These are phyloP conservation scores for Pyricularia pennisetigena DNA, from an alignment of 2,329 filamentous ascomycete genomes.

Conservation along the genomic window DNA sequence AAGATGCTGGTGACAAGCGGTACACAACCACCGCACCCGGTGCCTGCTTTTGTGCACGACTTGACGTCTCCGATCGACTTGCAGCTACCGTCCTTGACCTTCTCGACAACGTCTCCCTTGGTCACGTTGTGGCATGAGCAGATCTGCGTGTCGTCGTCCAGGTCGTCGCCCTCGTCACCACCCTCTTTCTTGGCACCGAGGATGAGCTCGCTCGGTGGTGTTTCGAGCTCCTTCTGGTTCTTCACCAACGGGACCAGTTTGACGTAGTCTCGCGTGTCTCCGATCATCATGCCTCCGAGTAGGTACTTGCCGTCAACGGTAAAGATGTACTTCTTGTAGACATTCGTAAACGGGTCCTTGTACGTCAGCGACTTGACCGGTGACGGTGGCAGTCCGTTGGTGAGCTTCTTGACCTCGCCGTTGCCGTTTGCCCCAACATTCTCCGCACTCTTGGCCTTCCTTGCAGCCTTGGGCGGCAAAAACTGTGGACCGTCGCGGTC, in stretches of 20 bases:
- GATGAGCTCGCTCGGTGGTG: constrained; percentile 74
- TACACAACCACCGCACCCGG: constrained; percentile 84
- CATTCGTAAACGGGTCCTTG: constrained; percentile 75
- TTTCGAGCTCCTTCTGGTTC: constrained; percentile 67
- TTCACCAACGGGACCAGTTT: constrained; percentile 84
- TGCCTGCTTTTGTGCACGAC: constrained; percentile 83
- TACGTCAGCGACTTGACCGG: constrained; percentile 79
- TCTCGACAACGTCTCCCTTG: constrained; percentile 67
- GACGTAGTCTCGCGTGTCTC: constrained; percentile 82
- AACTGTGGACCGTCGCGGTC: constrained; percentile 73
- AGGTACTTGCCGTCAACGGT: constrained; percentile 83
- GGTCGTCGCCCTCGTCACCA: constrained; percentile 64
- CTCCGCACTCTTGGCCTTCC: constrained; percentile 20
- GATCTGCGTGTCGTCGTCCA: constrained; percentile 78
- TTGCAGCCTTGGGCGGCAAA: constrained; percentile 44
- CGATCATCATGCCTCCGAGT: constrained; percentile 96
- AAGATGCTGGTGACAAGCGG: constrained; percentile 83
- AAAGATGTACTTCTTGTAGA: constrained; percentile 93
- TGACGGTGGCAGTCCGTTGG: constrained; percentile 42
- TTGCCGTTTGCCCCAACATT: constrained; percentile 22
- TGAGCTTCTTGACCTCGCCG: constrained; percentile 34
- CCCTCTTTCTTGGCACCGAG: constrained; percentile 68
- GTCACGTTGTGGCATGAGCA: constrained; percentile 91
- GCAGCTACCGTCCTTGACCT: constrained; percentile 68
- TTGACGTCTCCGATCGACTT: constrained; percentile 78